Base-by-base conservation (phyloP, 768 basidiomycete species). In the Grammothele lineata region DNA sequence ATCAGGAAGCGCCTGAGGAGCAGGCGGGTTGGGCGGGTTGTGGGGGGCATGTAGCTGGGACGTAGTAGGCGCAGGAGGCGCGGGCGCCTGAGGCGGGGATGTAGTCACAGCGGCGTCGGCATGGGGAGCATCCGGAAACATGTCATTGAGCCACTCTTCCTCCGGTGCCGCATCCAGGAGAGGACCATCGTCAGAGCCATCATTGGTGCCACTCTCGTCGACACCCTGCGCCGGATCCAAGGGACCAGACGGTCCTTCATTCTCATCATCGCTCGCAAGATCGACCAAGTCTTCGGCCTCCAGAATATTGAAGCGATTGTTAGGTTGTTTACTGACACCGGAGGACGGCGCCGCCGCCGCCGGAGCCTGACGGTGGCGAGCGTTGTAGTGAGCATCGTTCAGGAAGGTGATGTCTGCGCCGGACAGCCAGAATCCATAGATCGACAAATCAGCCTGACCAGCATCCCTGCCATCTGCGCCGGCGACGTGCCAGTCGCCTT, bases 341-440 rank as follows among this genome's bases (percentile, higher is more conserved):
- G 15, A n/a, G n/a, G n/a, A n/a, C n/a, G n/a, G n/a, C n/a, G n/a
- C n/a, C n/a, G n/a, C 25, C 30, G 47, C 17, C 25, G 30, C 15
- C n/a, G 17, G 4, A 9, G 17, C 12, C 12, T 30, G 41, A 18
- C 42, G 23, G 37, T 54, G 25, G 9, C 18, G 51, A 21, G 17
- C 12, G 15, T 17, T 10, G 11, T 41, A n/a, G 1, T 47, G 34
- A 0, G 57, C 45, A 2, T 36, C 47, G 0, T 65, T 56, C 27
- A 82, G 53, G 56, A 81, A 83, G 1, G 60, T 64, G 5, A 83
- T 46, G 55, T 85, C 82, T 1, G 58, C 45, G 4, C 67, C 70
- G 5, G 61, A 52, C 45, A 61, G 63, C 83, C 82, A 85, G 47
- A 75, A 80, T 0, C 66, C 69, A 51, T 80, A 81, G 0, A 66